Conservation (phyloP, 805 yeast species). For the Peterozyma xylosa region DNA sequence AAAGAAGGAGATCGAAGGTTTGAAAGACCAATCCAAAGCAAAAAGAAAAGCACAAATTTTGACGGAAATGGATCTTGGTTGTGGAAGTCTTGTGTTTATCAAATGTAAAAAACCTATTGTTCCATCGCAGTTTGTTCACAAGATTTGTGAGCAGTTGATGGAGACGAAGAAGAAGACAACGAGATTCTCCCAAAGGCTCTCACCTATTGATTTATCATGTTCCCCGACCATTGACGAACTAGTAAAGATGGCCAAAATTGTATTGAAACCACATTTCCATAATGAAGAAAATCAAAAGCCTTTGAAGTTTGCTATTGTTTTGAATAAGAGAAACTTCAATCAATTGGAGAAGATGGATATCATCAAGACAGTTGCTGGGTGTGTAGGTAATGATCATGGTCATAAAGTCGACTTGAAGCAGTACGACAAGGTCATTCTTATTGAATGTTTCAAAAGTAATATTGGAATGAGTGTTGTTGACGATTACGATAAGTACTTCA, state of each 20-base stretch:
- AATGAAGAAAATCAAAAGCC: slow-evolving; percentile 29
- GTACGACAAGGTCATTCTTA: slow-evolving; percentile 70
- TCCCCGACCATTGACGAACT: slow-evolving; percentile 68
- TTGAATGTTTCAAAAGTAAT: slow-evolving; percentile 84
- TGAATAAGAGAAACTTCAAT: slow-evolving; percentile 72
- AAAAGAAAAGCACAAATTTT: slow-evolving; percentile 34
- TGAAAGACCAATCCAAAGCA: slow-evolving; percentile 37
- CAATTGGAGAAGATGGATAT: slow-evolving; percentile 65
- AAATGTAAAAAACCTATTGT: slow-evolving; percentile 73
- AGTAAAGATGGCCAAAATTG: slow-evolving; percentile 44
- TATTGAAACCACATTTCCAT: slow-evolving; percentile 68
- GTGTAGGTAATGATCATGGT: slow-evolving; percentile 61
- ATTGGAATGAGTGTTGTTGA: slow-evolving; percentile 83
- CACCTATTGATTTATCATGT: slow-evolving; percentile 74
- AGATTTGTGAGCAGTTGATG: slow-evolving; percentile 53
- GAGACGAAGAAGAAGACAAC: slow-evolving; percentile 49
- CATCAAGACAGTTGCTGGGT: slow-evolving; percentile 61
- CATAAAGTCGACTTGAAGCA: slow-evolving; percentile 77
- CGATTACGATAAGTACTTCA: slow-evolving; percentile 51
- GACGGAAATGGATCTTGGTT: slow-evolving; percentile 55
- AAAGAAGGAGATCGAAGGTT: slow-evolving; percentile 56
- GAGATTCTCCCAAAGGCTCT: slow-evolving; percentile 67
- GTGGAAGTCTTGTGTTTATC: slow-evolving; percentile 81
- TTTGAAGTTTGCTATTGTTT: slow-evolving; percentile 68
- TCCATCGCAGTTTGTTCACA: slow-evolving; percentile 65